Evolutionary conservation across 495 filamentous ascomycete species (phyloP).

Genomic region (Amorphotheca resinae): DNA sequence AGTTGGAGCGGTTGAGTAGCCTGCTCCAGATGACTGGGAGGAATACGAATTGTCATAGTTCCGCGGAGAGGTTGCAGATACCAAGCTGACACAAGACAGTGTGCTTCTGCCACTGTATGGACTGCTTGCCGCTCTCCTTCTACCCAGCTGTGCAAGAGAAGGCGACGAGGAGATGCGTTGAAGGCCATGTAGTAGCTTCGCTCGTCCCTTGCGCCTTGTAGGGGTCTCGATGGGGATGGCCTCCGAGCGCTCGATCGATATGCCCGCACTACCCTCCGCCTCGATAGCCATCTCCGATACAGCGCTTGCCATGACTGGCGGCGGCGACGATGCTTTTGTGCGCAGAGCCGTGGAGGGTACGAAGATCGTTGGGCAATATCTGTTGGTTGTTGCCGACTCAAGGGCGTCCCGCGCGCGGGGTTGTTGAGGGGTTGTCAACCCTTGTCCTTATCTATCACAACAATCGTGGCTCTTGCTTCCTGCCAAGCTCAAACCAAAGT

Average conservation of each 20-base stretch:
- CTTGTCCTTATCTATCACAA: too few species aligned
- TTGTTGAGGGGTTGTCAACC: too few species aligned
- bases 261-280: slow-evolving; percentile 1
- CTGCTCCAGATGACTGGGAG: slow-evolving; percentile 46
- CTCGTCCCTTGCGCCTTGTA: slow-evolving; percentile 58
- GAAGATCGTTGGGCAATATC: too few species aligned
- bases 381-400: too few species aligned
- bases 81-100: slow-evolving; percentile 78
- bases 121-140: slow-evolving; percentile 52
- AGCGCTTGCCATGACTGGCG: slow-evolving; percentile 16
- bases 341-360: not conserved
- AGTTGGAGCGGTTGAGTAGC: slow-evolving; percentile 51
- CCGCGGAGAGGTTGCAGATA: slow-evolving; percentile 29
- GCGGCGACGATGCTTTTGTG: not conserved
- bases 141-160: slow-evolving; percentile 51
- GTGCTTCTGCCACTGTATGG: slow-evolving; percentile 41
- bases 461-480: too few species aligned
- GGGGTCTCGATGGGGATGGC: slow-evolving; percentile 32
- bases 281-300: slow-evolving; percentile 10
- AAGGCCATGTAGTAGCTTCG: slow-evolving; percentile 63
- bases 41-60: slow-evolving; percentile 40
- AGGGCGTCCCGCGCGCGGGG: too few species aligned
- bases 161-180: slow-evolving; percentile 85
- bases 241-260: slow-evolving; percentile 16
- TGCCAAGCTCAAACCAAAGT: too few species aligned